Evolutionary conservation across 2,329 filamentous ascomycete species (phyloP).

Genomic region (Ilyonectria destructans): DNA sequence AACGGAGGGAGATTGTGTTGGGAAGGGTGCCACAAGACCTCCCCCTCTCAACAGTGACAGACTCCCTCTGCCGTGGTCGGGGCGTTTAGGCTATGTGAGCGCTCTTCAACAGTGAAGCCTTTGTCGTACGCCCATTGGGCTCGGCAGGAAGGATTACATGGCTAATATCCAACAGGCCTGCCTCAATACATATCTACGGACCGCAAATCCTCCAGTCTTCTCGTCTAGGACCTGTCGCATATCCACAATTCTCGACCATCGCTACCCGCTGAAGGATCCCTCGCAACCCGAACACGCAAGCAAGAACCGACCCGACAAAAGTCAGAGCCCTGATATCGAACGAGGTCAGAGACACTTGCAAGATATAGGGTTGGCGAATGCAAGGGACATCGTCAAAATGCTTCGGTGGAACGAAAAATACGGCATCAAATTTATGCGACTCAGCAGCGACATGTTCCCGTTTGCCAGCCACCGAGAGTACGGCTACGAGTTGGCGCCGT

Average conservation of each 20-base stretch:
- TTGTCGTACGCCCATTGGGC: constrained; percentile 30
- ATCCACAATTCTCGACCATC: constrained; percentile 89
- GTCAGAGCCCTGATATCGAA: constrained; percentile 75
- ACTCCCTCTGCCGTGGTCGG: constrained; percentile 91
- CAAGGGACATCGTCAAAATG: constrained; percentile 88
- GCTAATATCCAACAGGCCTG: constrained; percentile 74
- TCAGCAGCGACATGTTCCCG: constrained; percentile 97
- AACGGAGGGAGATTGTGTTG: constrained; percentile 44
- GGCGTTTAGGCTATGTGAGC: constrained; percentile 88
- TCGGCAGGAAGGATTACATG: background rate
- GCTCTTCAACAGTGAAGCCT: constrained; percentile 25
- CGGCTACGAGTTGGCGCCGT: constrained; percentile 88
- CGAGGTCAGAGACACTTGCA: constrained; percentile 84
- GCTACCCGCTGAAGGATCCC: constrained; percentile 84
- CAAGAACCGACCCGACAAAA: constrained; percentile 89
- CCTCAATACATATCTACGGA: constrained; percentile 91
- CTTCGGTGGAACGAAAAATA: constrained; percentile 93
- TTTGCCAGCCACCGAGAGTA: constrained; percentile 92
- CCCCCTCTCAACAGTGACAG: constrained; percentile 88
- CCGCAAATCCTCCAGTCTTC: constrained; percentile 87
- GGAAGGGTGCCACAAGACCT: constrained; percentile 67
- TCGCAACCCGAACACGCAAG: constrained; percentile 84
- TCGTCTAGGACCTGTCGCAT: constrained; percentile 94
- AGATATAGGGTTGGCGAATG: constrained; percentile 84
- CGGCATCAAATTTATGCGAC: constrained; percentile 90